Evolutionary conservation across 2,329 filamentous ascomycete genomes (phyloP).

Genomic region (Passalora sequoiae): DNA sequence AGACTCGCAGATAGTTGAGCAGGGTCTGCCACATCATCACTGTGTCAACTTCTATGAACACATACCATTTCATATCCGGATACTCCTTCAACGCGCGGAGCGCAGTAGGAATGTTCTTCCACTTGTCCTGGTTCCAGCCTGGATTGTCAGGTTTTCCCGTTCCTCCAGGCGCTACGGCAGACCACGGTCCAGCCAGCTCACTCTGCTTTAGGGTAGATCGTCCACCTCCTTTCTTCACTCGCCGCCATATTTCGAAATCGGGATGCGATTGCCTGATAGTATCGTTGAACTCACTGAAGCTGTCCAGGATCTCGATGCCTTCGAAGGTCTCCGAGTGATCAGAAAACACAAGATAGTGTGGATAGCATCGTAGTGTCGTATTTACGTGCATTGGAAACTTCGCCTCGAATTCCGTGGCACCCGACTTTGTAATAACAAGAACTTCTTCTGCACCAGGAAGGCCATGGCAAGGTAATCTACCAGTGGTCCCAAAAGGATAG

Average conservation of each 20-base stretch:
- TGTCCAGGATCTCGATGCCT: constrained; percentile 35
- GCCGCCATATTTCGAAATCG: constrained; percentile 36
- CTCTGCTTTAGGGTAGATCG: constrained; percentile 23
- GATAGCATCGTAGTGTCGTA: constrained; percentile 52
- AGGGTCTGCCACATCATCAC: constrained; percentile 52
- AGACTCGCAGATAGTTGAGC: constrained; percentile 48
- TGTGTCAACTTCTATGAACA: constrained; percentile 57
- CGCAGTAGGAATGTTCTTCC: constrained; percentile 49
- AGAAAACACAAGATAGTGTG: constrained; percentile 54
- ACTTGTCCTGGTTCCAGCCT: constrained; percentile 39
- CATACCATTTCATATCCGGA: constrained; percentile 51
- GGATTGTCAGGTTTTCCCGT: constrained; percentile 21
- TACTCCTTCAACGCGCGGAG: constrained; percentile 17
- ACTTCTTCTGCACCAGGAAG: constrained; percentile 42
- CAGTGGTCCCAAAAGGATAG: neutral
- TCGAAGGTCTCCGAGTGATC: constrained; percentile 51
- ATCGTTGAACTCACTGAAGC: constrained; percentile 28
- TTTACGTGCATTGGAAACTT: constrained; percentile 52
- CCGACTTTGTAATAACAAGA: constrained; percentile 54
- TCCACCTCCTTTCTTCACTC: constrained; percentile 29
- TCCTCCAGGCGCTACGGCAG: neutral
- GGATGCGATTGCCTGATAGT: constrained; percentile 25
- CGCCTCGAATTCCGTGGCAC: constrained; percentile 52
- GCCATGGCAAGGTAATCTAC: constrained; percentile 8
- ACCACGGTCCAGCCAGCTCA: constrained; percentile 13